Percentiles rank a stretch among this genome's conserved stretches.
phyloP scores from a whole-genome alignment of 139 green algal species.

The Marvania coccoides region DNA sequence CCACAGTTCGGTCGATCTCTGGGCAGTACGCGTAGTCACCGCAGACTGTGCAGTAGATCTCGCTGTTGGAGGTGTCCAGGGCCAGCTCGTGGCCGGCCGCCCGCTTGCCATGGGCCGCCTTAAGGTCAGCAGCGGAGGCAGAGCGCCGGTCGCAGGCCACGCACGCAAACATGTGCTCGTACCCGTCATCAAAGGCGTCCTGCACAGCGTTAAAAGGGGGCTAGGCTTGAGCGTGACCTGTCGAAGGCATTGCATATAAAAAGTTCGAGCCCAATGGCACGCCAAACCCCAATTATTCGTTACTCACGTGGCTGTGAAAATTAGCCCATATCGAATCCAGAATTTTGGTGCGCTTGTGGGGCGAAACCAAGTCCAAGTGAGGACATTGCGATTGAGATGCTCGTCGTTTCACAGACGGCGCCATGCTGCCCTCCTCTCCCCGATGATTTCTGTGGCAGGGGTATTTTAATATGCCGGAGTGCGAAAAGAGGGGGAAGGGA shows the following conservation, averaged over 20 bases:
- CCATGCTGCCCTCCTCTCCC: too few relatives aligned
- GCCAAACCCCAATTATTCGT: constrained; percentile 60
- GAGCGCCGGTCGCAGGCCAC: not conserved
- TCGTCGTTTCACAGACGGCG: too few relatives aligned
- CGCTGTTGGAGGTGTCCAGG: constrained; percentile 44
- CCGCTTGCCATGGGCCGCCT: not conserved
- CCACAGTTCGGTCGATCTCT: constrained; percentile 41
- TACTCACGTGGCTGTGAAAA: constrained; percentile 79
- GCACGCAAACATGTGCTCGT: constrained; percentile 31
- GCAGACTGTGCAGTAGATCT: constrained; percentile 72
- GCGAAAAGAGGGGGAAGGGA: too few relatives aligned
- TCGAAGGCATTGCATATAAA: too few relatives aligned
- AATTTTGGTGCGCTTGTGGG: not conserved
- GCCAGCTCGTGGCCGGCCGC: constrained; percentile 38
- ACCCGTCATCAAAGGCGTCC: too few relatives aligned
- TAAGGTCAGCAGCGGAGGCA: not conserved
- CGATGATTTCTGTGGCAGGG: too few relatives aligned
- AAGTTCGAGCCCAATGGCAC: too few relatives aligned
- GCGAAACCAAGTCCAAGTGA: not conserved
- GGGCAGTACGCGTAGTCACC: constrained; percentile 58
- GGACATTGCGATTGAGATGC: not conserved
- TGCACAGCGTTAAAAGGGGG: too few relatives aligned
- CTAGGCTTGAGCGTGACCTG: too few relatives aligned
- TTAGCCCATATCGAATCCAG: constrained; percentile 20
- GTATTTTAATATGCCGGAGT: too few relatives aligned